Evolutionary conservation across 2,329 filamentous ascomycete species (phyloP), one percentile per base, ranked within the genome.

Genomic region (Aspergillus awamori): DNA sequence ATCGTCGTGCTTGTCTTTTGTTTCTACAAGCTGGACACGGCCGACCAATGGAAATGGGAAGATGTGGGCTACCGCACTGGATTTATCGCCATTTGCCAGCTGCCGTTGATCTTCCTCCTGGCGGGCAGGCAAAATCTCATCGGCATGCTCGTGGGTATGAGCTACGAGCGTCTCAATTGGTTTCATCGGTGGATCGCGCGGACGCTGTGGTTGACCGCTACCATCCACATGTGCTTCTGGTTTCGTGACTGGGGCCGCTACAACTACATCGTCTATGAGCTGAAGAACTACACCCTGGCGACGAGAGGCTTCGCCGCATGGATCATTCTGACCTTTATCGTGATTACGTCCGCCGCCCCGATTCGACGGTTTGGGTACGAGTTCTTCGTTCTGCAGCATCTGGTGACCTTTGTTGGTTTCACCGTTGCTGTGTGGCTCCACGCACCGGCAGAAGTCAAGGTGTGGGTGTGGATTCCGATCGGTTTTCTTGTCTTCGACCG

Each of bases 51-150:
- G 73, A 75, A 77, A 45, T 85, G 82, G 77, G 85, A 88, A 66
- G 75, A 81, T 49, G 80, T 87, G 58, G 86, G 81, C 11, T 87
- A 86, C 67, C 80, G 84, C 33, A 81, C 81, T 4, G 84, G 82
- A 4, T 84, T 81, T 58, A 77, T 86, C 47, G 78, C 82, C 11
- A 75, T 86, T 51, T 76, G 79, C 8, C 84, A 86, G 65, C 65
- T 86, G 3, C 84, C 84, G 1, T 70, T 86, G n/a, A 76, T 86
- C 55, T 83, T 85, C 65, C 73, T 86, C 10, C 78, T 86, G 38
- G 79, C 83, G 1, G 82, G 83, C 8, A 84, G 84, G 71, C 81
- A 82, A 60, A 87, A 85, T 65, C 76, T 86, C 45, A 79, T 84
- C 62, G 81, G 79, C 8, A 69, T 79, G 15, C 62, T 83, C 15